Conservation (phyloP, 2,329 filamentous ascomycete genomes). For the Waltergamsia citrina region DNA sequence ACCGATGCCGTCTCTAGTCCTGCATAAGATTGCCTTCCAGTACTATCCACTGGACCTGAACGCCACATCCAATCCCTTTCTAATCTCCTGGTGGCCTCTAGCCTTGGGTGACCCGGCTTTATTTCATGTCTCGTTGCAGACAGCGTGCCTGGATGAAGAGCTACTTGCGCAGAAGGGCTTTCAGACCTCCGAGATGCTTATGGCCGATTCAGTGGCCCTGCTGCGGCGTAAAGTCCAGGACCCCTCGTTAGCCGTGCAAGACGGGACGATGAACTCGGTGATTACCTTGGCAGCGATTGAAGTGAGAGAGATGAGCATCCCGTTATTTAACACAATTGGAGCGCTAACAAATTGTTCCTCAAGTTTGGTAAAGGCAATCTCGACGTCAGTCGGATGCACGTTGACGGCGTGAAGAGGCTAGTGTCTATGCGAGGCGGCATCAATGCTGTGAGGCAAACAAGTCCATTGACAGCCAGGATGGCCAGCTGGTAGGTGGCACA, state of each 20-base stretch:
- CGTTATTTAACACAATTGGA: too few relatives aligned
- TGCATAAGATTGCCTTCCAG: constrained; percentile 48
- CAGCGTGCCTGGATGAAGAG: constrained; percentile 47
- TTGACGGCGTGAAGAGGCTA: constrained; percentile 37
- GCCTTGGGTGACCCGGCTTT: constrained; percentile 45
- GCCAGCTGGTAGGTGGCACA: constrained; percentile 33
- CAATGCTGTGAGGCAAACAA: constrained; percentile 32
- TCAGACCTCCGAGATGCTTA: constrained; percentile 41
- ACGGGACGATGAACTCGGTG: constrained; percentile 46
- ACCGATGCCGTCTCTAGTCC: constrained; percentile 24
- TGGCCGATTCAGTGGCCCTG: constrained; percentile 45
- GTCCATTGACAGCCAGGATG: constrained; percentile 45
- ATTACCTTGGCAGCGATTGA: constrained; percentile 49
- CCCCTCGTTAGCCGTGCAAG: constrained; percentile 34
- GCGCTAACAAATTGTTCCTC: accelerated
- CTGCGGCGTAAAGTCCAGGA: constrained; percentile 39
- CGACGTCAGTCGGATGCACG: constrained; percentile 32
- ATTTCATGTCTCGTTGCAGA: constrained; percentile 50
- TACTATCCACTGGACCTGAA: constrained; percentile 49
- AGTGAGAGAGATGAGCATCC: constrained; percentile 21
- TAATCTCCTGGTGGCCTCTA: constrained; percentile 51
- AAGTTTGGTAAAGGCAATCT: constrained; percentile 45
- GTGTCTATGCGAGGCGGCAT: constrained; percentile 42
- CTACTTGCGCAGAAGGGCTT: constrained; percentile 41
- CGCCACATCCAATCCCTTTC: constrained; percentile 43